Base-by-base conservation (phyloP, 2,329 filamentous ascomycete genomes). In the Emmonsia crescens region DNA sequence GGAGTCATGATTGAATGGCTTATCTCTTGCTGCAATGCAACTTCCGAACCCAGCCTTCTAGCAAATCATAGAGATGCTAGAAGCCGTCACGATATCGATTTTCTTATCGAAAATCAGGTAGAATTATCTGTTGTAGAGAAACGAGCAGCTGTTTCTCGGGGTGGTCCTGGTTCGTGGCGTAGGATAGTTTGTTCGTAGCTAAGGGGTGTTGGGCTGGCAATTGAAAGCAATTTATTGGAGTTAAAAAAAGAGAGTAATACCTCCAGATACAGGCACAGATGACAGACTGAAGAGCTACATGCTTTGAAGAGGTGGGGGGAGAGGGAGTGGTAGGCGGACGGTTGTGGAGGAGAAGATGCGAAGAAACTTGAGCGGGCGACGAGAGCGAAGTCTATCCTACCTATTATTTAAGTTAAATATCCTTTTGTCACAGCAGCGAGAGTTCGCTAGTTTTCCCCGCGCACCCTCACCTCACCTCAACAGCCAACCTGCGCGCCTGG, bases 1-100 rank as follows among this genome's bases (percentile, higher is more conserved):
- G 89, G 89, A 73, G 88, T 82, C 82, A 84, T 84, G 71, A 72
- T 69, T 67, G 64, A 61, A 59, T 62, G 60, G 46, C 51, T 60
- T 33, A 52, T 49, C 62, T 52, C 44, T 24, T 36, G 49, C 24
- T 21, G 31, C 46, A 60, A 36, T 16, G 40, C 46, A 48, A 36
- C 49, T 29, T 52, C 14, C 49, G 40, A 40, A 65, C 59, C 19
- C 24, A 21, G 40, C 38, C 27, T 57, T 46, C 56, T 57, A 57
- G 40, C 55, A 52, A 59, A 63, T 48, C 36, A 61, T 58, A 62
- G 62, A 64, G 63, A 56, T 59, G 64, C 49, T 14, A 60, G 60
- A 46, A 46, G 48, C 51, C 27, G 55, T 49, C 57, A 55, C 38
- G 57, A 54, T 33, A 21, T 27, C 10, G 19, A 59, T 27, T 54